Evolutionary conservation across 345 rosid genomes (phyloP).

Genomic region (Capsella bursapastoris): DNA sequence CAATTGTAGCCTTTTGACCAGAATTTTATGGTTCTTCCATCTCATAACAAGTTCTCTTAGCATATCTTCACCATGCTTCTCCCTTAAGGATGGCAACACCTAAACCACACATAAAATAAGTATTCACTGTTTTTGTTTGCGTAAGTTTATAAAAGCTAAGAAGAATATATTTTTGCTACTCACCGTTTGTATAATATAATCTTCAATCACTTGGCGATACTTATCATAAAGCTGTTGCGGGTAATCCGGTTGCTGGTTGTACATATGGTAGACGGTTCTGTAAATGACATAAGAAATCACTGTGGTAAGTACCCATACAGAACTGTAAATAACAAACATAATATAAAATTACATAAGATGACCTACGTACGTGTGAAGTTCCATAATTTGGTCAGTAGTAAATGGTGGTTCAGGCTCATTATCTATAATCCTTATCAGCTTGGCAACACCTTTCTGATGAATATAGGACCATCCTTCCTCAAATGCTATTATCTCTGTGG

Average conservation of each 20-base stretch:
- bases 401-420: conserved; percentile 52
- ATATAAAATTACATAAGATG: not conserved
- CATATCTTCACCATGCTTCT: conserved; percentile 74
- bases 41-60: conserved; percentile 71
- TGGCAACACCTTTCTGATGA: conserved; percentile 54
- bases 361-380: conserved; percentile 54
- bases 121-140: not conserved
- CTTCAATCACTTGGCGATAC: conserved; percentile 56
- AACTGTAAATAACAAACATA: not conserved
- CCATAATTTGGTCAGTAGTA: conserved; percentile 54
- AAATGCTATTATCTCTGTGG: not conserved
- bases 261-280: conserved; percentile 63
- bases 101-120: not conserved
- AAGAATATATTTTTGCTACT: not conserved
- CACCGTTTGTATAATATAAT: conserved; percentile 55
- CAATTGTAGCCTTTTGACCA: conserved; percentile 37
- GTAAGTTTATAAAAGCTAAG: too few species aligned
- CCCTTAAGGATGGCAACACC: conserved; percentile 53
- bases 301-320: not conserved
- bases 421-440: conserved; percentile 64
- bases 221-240: conserved; percentile 64
- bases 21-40: conserved; percentile 68
- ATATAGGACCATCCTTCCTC: conserved; percentile 67
- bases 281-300: conserved; percentile 6
- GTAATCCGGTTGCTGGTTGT: conserved; percentile 64